These are phyloP conservation scores for Aspergillus uvarum DNA, from an alignment of 2,329 filamentous ascomycete genomes.

Conservation along the genomic window DNA sequence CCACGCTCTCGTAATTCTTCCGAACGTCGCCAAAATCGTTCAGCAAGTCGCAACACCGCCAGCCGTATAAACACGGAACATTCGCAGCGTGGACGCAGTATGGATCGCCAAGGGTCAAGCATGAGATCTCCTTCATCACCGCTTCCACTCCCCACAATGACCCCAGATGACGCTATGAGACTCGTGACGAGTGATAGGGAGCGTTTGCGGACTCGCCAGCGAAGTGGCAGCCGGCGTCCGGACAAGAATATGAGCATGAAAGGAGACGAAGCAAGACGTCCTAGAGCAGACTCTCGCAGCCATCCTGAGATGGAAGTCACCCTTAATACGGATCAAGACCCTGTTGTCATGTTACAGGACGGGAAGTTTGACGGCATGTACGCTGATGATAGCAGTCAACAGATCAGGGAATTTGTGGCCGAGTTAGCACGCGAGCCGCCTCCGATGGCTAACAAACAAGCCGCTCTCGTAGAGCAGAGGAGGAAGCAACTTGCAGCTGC, in stretches of 20 bases:
- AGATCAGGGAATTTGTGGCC: neutral
- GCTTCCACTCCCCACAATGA: conserved; percentile 64
- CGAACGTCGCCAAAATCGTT: conserved; percentile 36
- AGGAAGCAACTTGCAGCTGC: conserved; percentile 76
- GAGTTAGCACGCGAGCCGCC: conserved; percentile 26
- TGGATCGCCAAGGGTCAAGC: conserved; percentile 58
- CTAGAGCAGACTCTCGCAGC: conserved; percentile 36
- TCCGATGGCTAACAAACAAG: conserved; percentile 23
- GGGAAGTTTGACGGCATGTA: conserved; percentile 11
- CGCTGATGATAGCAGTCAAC: conserved; percentile 9
- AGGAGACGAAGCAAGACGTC: conserved; percentile 47
- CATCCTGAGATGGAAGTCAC: conserved; percentile 32
- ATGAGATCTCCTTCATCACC: conserved; percentile 77
- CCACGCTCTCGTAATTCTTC: conserved; percentile 33
- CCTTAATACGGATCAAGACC: conserved; percentile 10
- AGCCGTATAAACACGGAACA: conserved; percentile 35
- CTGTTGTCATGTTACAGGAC: conserved; percentile 11
- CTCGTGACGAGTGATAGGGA: conserved; percentile 47
- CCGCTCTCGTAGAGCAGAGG: conserved; percentile 59
- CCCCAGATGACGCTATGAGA: conserved; percentile 59
- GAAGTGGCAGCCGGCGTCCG: conserved; percentile 52
- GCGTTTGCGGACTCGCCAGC: conserved; percentile 47
- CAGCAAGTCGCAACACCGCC: conserved; percentile 44
- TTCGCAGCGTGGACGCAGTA: conserved; percentile 59
- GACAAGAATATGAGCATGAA: conserved; percentile 46